phyloP scores from a whole-genome alignment of 2,329 filamentous ascomycete species.

The Arachnomyces sp. region DNA sequence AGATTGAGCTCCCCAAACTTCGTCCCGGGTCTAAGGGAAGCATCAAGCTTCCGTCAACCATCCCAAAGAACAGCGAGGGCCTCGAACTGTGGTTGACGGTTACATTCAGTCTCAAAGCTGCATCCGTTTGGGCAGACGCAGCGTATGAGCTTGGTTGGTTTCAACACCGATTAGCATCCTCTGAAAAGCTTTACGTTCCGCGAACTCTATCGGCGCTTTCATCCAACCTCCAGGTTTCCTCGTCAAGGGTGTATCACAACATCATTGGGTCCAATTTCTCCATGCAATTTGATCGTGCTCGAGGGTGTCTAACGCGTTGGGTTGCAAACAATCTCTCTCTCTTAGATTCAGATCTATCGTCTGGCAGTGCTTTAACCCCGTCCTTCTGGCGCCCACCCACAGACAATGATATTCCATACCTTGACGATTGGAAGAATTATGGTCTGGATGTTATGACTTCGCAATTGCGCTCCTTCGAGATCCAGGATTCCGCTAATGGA shows the following conservation, averaged over 20 bases:
- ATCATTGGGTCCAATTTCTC: conserved; percentile 36
- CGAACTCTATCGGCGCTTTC: too few species aligned
- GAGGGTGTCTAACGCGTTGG: conserved; percentile 7
- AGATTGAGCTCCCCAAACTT: conserved; percentile 35
- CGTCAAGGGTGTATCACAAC: conserved; percentile 15
- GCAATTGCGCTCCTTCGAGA: conserved; percentile 8
- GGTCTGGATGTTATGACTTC: conserved; percentile 16
- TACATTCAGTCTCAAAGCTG: conserved; percentile 35
- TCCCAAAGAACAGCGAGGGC: conserved; percentile 18
- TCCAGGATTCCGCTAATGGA: conserved; percentile 2
- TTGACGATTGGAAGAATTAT: conserved; percentile 21
- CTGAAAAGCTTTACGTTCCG: conserved; percentile 9
- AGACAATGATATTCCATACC: conserved; percentile 22
- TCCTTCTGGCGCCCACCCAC: conserved; percentile 28
- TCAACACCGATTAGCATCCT: conserved; percentile 37
- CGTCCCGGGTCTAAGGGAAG: conserved; percentile 22
- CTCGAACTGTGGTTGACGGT: conserved; percentile 41
- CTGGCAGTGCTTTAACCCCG: conserved; percentile 5
- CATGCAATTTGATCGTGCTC: conserved; percentile 19
- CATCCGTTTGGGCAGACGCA: conserved; percentile 43
- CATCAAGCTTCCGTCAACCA: conserved; percentile 12
- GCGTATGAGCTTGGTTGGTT: conserved; percentile 50
- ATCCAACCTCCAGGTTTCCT: too few species aligned
- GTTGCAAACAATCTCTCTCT: conserved; percentile 1
- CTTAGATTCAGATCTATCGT: conserved; percentile 3